phyloP scores from a whole-genome alignment of 1,139 yeast species.

The Geotrichum australiense region DNA sequence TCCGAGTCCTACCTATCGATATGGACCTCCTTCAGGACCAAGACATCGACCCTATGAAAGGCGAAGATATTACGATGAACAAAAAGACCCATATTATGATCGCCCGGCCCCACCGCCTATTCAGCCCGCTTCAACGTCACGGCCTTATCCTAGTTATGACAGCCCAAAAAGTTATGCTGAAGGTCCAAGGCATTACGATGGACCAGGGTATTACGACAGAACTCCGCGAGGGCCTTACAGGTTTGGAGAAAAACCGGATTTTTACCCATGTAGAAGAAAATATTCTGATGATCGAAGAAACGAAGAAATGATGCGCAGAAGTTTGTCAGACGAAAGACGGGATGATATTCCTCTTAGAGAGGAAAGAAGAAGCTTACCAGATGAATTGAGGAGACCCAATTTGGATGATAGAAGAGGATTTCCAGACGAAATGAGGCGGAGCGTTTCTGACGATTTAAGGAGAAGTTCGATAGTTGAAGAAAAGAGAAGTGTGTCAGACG shows the following conservation, averaged over 20 bases:
- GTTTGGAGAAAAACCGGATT: slow-evolving; percentile 1
- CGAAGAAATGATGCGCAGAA: slow-evolving; percentile 3
- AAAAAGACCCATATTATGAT: slow-evolving; percentile 6
- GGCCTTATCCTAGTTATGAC: slow-evolving; percentile 2
- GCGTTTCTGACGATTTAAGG: slow-evolving; percentile 1
- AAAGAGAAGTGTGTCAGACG: not conserved
- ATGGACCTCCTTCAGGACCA: slow-evolving; percentile 7
- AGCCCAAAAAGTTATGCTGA: slow-evolving; percentile 3
- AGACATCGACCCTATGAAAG: slow-evolving; percentile 4
- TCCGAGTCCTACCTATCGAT: slow-evolving; percentile 1
- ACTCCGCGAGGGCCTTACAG: not conserved
- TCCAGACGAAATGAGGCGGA: slow-evolving; percentile 2
- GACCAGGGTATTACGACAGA: slow-evolving; percentile 5
- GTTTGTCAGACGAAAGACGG: slow-evolving; percentile 3
- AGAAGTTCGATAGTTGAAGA: not conserved
- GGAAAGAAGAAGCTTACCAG: not conserved
- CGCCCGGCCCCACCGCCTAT: slow-evolving; percentile 4
- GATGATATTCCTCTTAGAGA: slow-evolving; percentile 1
- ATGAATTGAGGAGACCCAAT: not conserved
- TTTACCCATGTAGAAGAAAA: slow-evolving; percentile 1
- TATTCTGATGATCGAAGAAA: slow-evolving; percentile 3
- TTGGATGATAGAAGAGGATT: not conserved
- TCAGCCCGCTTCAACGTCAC: not conserved
- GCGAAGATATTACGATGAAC: slow-evolving; percentile 3
- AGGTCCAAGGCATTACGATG: slow-evolving; percentile 4